Percentiles rank a stretch among this genome's conserved stretches.
phyloP scores from a whole-genome alignment of 1,284 basidiomycete species.

The Puccinia coronata region DNA sequence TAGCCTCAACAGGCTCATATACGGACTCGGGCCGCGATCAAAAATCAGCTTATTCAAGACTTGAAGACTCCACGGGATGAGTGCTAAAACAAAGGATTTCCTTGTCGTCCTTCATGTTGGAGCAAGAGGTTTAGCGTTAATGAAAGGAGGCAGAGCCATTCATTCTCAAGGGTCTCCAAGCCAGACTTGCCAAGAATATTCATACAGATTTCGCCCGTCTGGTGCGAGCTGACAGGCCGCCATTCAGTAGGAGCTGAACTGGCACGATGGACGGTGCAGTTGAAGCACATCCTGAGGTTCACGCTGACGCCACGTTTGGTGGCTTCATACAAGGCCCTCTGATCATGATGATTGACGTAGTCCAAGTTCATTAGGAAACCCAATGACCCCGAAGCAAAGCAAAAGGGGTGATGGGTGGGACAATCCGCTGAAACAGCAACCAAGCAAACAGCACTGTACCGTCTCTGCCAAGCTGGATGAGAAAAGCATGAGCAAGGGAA shows the following conservation, averaged over 20 bases:
- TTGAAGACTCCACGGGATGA: conserved; percentile 86
- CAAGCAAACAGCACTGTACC: conserved; percentile 98
- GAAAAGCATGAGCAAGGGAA: too few species aligned
- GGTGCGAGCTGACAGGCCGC: conserved; percentile 78
- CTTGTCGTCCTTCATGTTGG: conserved; percentile 67
- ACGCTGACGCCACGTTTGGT: conserved; percentile 93
- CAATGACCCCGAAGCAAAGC: conserved; percentile 95
- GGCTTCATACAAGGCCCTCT: conserved; percentile 80
- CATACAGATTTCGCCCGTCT: conserved; percentile 93
- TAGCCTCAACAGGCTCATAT: conserved; percentile 90
- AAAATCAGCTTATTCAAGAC: conserved; percentile 99
- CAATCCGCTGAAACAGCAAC: conserved; percentile 97
- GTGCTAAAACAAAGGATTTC: conserved; percentile 98
- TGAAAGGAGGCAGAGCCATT: conserved; percentile 62
- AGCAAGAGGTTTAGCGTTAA: conserved; percentile 53
- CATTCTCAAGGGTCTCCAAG: conserved; percentile 92
- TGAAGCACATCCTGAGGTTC: conserved; percentile 98
- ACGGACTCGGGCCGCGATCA: conserved; percentile 95
- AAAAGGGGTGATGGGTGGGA: conserved; percentile 94
- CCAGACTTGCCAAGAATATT: conserved; percentile 80
- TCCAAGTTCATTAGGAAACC: conserved; percentile 99
- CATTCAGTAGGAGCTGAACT: conserved; percentile 61
- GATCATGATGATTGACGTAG: conserved; percentile 83
- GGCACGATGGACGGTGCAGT: conserved; percentile 93
- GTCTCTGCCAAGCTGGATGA: conserved; percentile 74